Base-by-base conservation (phyloP, 495 filamentous ascomycete species). In the Cercophora newfieldiana region DNA sequence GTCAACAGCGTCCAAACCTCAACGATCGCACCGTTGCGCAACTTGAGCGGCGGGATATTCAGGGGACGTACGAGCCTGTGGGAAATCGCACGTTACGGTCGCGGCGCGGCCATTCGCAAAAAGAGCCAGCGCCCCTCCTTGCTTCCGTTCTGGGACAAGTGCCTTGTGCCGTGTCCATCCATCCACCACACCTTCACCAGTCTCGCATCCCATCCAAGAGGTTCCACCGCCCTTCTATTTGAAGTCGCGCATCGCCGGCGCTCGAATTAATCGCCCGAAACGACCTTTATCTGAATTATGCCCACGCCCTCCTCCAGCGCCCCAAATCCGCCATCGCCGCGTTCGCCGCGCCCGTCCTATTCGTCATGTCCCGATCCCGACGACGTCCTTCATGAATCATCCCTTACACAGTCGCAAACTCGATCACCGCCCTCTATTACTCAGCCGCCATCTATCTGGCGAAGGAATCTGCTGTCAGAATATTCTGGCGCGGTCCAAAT, bases 231-330 rank as follows among this genome's bases (percentile, higher is more conserved):
- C n/a, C 25, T 53, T 53, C 21, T 53, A 26, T 53, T 26, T 26
- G 21, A 37, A 58, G 58, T 60, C 19, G 21, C 19, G 30, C 16
- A 31, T 50, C 59, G 65, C 59, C 37, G 31, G 54, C 58, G 28
- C 47, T n/a, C 12, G 3, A n/a, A 22, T 59, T 21, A 47, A 53
- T 65, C 54, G 26, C 25, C 7, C 63, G 8, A 14, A 47, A 28
- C 55, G 24, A 12, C 25, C 21, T 58, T 16, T 14, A 14, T 53
- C 59, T 14, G 21, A 37, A 79, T 44, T 66, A 86, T 86, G 84
- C 84, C 84, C 68, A 84, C 82, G 44, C 82, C 83, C 19, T 83
- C 82, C 8, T 80, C 74, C 65, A 77, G 77, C 71, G 64, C 70
- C 58, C 73, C 77, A 29, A 74, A 75, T 37, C 74, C 77, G 25